phyloP scores from a whole-genome alignment of 2,329 filamentous ascomycete species.

The Fusarium concolor region DNA sequence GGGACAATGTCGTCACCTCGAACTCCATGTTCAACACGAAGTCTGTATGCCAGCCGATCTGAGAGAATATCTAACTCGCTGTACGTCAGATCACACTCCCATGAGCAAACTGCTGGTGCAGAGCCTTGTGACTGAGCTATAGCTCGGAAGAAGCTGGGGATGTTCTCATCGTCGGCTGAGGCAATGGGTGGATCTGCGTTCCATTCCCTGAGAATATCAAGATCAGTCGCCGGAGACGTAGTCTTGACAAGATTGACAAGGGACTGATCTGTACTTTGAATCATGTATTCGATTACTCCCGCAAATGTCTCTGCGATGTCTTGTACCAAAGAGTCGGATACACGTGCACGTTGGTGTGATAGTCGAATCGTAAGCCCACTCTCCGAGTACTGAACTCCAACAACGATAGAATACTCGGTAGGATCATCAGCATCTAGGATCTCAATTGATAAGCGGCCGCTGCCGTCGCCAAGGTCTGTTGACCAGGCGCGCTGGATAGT shows the following conservation, averaged over 20 bases:
- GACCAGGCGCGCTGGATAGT: neutral
- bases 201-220: neutral
- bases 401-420: neutral
- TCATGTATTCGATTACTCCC: too few relatives aligned
- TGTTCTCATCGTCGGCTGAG: neutral
- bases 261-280: neutral
- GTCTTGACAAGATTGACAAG: neutral
- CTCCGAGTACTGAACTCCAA: constrained; percentile 1
- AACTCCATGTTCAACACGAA: neutral
- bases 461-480: neutral
- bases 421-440: neutral
- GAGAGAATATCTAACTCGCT: neutral
- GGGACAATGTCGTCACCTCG: neutral
- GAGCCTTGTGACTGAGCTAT: neutral
- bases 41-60: neutral
- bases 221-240: neutral
- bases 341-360: neutral
- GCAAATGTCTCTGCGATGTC: neutral
- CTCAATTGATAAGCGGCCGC: neutral
- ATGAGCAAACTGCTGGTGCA: neutral
- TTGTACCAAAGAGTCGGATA: neutral
- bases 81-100: neutral
- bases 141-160: neutral
- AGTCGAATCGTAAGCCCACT: neutral
- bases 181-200: neutral